These are phyloP conservation scores for Corylus heterophylla DNA, from an alignment of 306 rosid genomes.

Conservation along the genomic window DNA sequence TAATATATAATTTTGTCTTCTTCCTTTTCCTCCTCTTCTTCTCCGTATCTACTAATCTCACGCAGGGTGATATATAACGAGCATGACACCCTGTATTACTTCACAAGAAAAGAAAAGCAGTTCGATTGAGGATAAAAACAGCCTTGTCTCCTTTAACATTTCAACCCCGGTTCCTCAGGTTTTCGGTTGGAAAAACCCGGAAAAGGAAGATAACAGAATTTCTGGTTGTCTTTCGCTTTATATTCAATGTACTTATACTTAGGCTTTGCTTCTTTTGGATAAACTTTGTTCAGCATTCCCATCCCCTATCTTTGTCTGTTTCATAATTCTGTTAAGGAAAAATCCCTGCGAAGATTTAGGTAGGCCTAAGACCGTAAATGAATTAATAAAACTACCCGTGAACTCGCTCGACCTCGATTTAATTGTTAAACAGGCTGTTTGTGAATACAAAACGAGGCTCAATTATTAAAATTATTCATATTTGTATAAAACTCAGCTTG, in stretches of 20 bases:
- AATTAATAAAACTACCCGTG: too few species aligned
- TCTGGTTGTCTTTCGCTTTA: constrained; percentile 27
- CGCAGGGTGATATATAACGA: not conserved
- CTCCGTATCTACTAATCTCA: too few species aligned
- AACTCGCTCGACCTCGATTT: too few species aligned
- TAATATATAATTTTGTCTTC: not conserved
- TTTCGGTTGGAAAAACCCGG: constrained; percentile 41
- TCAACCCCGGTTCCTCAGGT: not conserved
- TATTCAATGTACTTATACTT: constrained; percentile 36
- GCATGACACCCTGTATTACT: not conserved
- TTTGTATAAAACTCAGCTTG: too few species aligned
- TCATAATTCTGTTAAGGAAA: too few species aligned
- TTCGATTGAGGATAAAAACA: not conserved
- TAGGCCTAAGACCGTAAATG: not conserved
- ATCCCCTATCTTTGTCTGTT: too few species aligned
- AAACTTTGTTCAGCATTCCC: too few species aligned
- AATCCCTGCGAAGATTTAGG: not conserved
- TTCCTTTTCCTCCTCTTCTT: too few species aligned
- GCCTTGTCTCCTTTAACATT: constrained; percentile 7
- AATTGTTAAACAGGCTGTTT: too few species aligned
- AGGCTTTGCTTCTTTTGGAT: constrained; percentile 10
- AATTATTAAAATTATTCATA: too few species aligned
- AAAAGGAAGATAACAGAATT: constrained; percentile 41
- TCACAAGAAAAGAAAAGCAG: not conserved
- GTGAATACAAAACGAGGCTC: too few species aligned